These are phyloP conservation scores for Triglochin maritima DNA, from an alignment of 106 monocot genomes.

Conservation along the genomic window DNA sequence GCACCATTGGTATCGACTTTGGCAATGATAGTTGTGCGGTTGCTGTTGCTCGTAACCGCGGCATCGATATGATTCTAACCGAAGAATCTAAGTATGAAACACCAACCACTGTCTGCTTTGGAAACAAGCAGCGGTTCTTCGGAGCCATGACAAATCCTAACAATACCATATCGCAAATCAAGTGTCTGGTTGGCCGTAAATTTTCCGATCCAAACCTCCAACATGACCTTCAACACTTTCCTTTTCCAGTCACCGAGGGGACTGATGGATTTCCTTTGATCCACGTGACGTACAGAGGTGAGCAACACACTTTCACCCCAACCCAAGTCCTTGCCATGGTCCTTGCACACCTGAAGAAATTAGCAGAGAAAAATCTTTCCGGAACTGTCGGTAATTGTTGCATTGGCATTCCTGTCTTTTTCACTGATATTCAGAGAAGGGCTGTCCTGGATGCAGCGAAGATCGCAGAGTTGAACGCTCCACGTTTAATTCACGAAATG, in stretches of 20 bases:
- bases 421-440: slow-evolving; percentile 70
- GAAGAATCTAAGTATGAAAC: slow-evolving; percentile 92
- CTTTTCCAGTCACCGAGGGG: slow-evolving; percentile 53
- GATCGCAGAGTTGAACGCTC: slow-evolving; percentile 58
- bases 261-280: slow-evolving; percentile 72
- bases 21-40: slow-evolving; percentile 80
- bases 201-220: slow-evolving; percentile 65
- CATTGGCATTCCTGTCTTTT: slow-evolving; percentile 72
- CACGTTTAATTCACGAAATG: slow-evolving; percentile 64
- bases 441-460: slow-evolving; percentile 60
- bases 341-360: slow-evolving; percentile 49
- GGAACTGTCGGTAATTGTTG: slow-evolving; percentile 65
- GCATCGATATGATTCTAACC: slow-evolving; percentile 78
- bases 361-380: slow-evolving; percentile 67
- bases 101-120: slow-evolving; percentile 66
- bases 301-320: slow-evolving; percentile 47
- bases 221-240: slow-evolving; percentile 40
- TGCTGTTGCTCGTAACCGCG: slow-evolving; percentile 72
- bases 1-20: slow-evolving; percentile 78
- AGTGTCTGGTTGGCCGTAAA: slow-evolving; percentile 54
- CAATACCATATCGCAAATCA: slow-evolving; percentile 74
- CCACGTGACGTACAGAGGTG: slow-evolving; percentile 45
- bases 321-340: slow-evolving; percentile 79
- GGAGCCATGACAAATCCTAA: slow-evolving; percentile 64
- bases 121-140: slow-evolving; percentile 74